A percentile compares a stretch with the other conserved stretches of the same genome.
Conservation (phyloP, 352 stramenopile genomes). For the Peronospora farinosa region DNA sequence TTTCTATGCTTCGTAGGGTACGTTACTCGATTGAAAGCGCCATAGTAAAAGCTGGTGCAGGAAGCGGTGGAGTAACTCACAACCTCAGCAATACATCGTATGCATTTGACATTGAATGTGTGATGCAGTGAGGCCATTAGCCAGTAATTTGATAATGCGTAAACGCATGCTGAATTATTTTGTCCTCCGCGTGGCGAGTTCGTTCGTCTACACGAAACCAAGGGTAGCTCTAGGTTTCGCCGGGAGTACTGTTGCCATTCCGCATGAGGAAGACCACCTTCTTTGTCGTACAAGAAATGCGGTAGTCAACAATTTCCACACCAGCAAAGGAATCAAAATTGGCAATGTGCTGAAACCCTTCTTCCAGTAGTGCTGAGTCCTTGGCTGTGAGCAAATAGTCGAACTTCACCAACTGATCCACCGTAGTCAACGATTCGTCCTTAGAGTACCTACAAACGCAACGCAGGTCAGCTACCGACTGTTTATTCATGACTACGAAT, state of each 20-base stretch:
- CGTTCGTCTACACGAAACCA: background rate
- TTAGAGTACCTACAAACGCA: slow-evolving; percentile 61
- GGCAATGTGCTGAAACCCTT: slow-evolving; percentile 44
- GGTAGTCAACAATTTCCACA: slow-evolving; percentile 29
- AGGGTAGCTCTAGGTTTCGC: background rate
- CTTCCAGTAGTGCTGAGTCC: slow-evolving; percentile 26
- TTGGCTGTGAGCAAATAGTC: slow-evolving; percentile 64
- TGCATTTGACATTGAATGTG: background rate
- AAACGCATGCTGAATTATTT: background rate
- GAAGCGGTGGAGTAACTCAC: background rate
- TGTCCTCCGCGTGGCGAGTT: background rate
- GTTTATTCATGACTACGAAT: background rate
- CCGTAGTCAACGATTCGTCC: slow-evolving; percentile 49
- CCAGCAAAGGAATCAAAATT: slow-evolving; percentile 45
- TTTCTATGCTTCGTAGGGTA: slow-evolving; percentile 50
- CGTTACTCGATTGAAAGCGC: slow-evolving; percentile 32
- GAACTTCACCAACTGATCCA: slow-evolving; percentile 39
- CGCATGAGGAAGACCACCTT: slow-evolving; percentile 49
- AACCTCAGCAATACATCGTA: too few species aligned
- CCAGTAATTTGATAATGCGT: too few species aligned
- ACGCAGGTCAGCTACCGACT: background rate
- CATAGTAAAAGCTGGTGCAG: slow-evolving; percentile 2
- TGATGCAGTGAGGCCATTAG: background rate
- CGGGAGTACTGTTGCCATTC: slow-evolving; percentile 25
- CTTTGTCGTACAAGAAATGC: slow-evolving; percentile 46